Conservation (phyloP, 2,329 filamentous ascomycete genomes). For the Monilinia fructicola region DNA sequence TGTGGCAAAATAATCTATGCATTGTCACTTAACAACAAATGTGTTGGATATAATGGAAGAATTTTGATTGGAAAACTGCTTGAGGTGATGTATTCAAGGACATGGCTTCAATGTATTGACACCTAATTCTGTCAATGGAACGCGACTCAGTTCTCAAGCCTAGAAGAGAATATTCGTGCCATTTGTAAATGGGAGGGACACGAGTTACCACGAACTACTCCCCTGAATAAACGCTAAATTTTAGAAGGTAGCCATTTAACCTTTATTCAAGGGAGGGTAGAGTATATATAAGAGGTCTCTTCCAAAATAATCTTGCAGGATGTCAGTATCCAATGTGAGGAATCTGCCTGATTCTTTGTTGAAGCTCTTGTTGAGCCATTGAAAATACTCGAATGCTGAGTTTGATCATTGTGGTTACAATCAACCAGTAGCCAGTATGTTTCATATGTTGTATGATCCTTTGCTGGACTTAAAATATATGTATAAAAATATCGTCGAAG, state of each 20-base stretch:
- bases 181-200: background rate
- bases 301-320: too few species aligned
- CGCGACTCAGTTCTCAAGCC: background rate
- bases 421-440: too few species aligned
- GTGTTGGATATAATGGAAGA: background rate
- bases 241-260: too few species aligned
- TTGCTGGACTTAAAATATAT: background rate
- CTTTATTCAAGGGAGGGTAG: too few species aligned
- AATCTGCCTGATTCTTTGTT: background rate
- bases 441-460: background rate
- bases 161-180: background rate
- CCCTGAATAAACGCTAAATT: too few species aligned
- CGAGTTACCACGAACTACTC: background rate
- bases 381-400: background rate
- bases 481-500: background rate
- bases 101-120: background rate
- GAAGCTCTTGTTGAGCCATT: background rate
- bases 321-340: slow-evolving; percentile 1
- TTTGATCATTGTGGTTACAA: background rate
- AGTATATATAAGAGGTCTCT: background rate
- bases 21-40: slow-evolving; percentile 11
- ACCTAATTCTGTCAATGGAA: background rate
- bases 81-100: background rate
- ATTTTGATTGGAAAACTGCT: background rate
- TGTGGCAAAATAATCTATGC: background rate